phyloP scores from a whole-genome alignment of 345 rosid genomes.

The Citrus trifoliata region DNA sequence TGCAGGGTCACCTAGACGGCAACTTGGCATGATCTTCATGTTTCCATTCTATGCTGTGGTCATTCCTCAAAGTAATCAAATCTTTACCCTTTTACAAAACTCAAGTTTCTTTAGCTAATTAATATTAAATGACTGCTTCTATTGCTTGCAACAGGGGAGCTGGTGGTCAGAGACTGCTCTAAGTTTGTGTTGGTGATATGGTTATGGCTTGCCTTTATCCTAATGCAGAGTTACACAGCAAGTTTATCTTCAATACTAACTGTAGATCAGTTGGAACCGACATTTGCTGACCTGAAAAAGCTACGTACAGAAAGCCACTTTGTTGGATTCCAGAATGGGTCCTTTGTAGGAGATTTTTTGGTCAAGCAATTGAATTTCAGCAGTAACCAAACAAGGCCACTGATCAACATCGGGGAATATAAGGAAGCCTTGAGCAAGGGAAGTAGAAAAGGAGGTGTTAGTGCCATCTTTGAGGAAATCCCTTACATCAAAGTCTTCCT shows the following conservation, averaged over 20 bases:
- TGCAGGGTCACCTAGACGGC: slow-evolving; percentile 17
- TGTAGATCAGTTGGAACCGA: slow-evolving; percentile 22
- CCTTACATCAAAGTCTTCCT: slow-evolving; percentile 27
- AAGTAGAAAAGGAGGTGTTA: slow-evolving; percentile 24
- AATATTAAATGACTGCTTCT: too few relatives aligned
- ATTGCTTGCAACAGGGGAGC: slow-evolving; percentile 14
- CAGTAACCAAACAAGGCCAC: background rate
- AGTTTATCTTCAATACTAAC: slow-evolving; percentile 24
- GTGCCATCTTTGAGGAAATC: slow-evolving; percentile 35
- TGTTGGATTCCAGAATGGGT: slow-evolving; percentile 24
- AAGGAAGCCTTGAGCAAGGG: slow-evolving; percentile 13
- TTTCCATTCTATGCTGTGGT: slow-evolving; percentile 38
- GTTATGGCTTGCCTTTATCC: slow-evolving; percentile 5
- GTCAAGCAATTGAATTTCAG: background rate
- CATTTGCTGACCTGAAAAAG: slow-evolving; percentile 4
- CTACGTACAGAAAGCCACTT: background rate
- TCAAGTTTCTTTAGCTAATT: too few relatives aligned
- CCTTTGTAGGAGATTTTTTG: slow-evolving; percentile 6
- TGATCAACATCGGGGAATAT: slow-evolving; percentile 1
- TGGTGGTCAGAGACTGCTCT: slow-evolving; percentile 18
- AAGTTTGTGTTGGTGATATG: slow-evolving; percentile 25
- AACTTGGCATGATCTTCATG: slow-evolving; percentile 27
- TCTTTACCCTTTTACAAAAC: too few relatives aligned
- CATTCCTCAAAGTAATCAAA: slow-evolving; percentile 33
- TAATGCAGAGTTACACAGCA: slow-evolving; percentile 22